These are phyloP conservation scores for Dissoconium aciculare DNA, from an alignment of 2,329 filamentous ascomycete species.

Conservation along the genomic window DNA sequence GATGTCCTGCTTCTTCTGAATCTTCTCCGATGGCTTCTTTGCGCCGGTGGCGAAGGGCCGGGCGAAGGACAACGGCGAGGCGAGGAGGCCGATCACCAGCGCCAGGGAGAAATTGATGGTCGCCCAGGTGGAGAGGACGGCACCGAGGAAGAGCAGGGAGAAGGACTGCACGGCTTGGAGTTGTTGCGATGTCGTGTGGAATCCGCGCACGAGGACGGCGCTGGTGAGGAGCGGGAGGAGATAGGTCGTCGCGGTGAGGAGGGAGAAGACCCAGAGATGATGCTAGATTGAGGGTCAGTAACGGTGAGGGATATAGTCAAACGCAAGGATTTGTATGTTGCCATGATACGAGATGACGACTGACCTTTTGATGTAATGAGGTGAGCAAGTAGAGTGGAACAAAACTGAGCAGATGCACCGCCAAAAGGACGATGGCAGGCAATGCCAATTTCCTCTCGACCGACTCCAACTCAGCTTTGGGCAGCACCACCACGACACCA, in stretches of 20 bases:
- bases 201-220: slow-evolving; percentile 9
- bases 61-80: slow-evolving; percentile 65
- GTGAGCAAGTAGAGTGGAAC: slow-evolving; percentile 82
- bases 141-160: slow-evolving; percentile 79
- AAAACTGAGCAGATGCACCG: slow-evolving; percentile 60
- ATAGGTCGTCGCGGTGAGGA: slow-evolving; percentile 33
- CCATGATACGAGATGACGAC: too few relatives aligned
- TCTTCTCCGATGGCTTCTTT: too few relatives aligned
- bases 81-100: slow-evolving; percentile 67
- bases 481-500: slow-evolving; percentile 24
- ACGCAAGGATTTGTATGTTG: slow-evolving; percentile 31
- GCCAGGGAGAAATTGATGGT: slow-evolving; percentile 92
- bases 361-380: slow-evolving; percentile 50
- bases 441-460: slow-evolving; percentile 54
- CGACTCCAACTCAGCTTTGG: slow-evolving; percentile 24
- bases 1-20: too few relatives aligned
- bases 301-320: slow-evolving; percentile 36
- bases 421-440: slow-evolving; percentile 57
- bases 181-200: slow-evolving; percentile 39
- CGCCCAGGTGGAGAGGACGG: slow-evolving; percentile 81
- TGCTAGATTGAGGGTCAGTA: slow-evolving; percentile 29
- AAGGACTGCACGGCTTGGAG: slow-evolving; percentile 73
- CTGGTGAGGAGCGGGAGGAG: slow-evolving; percentile 17
- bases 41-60: slow-evolving; percentile 23
- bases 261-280: slow-evolving; percentile 28